Evolutionary conservation across 2,329 filamentous ascomycete genomes (phyloP), one percentile per base, ranked within the genome.

Genomic region (Akanthomyces dipterigenus): DNA sequence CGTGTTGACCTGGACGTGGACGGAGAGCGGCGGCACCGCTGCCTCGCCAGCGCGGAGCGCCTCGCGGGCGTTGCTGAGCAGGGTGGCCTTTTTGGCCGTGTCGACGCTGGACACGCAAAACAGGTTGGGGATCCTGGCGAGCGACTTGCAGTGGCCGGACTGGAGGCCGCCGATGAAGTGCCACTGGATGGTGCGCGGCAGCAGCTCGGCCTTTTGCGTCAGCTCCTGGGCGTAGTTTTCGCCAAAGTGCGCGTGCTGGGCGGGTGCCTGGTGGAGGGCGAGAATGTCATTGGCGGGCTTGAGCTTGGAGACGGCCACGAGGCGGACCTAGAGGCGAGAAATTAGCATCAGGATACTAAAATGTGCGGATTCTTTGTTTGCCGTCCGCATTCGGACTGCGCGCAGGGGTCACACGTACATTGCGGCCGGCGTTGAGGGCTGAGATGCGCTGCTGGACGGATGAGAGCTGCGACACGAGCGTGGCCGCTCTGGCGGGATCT

Each of bases 191-290:
- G 81, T 82, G 49, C 77, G 77, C 0, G 95, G 93, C 12, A 99
- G 83, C 22, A 96, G 72, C 40, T 83, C 82, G 1, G 91, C 88
- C 75, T 99, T 99, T 72, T 96, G 89, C 63, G 83, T 81, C 59
- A 99, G 83, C 75, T 99, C 95, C 75, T 93, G 90, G 4, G 89
- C 82, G 77, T 99, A 99, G 79, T 99, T 99, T 77, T 99, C 95
- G 68, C 95, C 95, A 73, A 98, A 98, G 76, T 99, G 91, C 20
- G 80, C 67, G 60, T 93, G 90, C 1, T 77, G 74, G 34, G 77
- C 73, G 1, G 82, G 79, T 0, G 80, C 75, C 68, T 83, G 80
- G 76, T 96, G 88, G 1, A 99, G 84, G 34, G 92, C 88, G 60
- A 96, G 81, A 69, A 99, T 89, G 73, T 99, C 95, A 69, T 90